Conservation (phyloP, 1,139 yeast species). For the Taphrina confusa region DNA sequence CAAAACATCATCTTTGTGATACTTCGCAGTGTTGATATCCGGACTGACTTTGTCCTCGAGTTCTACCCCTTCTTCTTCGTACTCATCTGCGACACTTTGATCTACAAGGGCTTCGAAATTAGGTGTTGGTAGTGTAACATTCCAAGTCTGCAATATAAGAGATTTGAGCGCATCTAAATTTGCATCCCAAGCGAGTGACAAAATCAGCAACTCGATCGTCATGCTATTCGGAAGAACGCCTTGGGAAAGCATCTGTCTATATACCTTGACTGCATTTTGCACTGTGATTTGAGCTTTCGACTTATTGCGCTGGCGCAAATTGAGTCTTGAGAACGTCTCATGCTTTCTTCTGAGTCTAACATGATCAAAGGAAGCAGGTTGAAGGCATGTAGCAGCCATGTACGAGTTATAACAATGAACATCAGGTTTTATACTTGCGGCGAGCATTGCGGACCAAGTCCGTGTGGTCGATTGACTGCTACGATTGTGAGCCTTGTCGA, state of each 20-base stretch:
- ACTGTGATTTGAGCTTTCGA: constrained; percentile 8
- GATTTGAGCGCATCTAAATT: constrained; percentile 10
- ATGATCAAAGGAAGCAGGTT: constrained; percentile 9
- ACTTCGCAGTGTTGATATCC: neutral
- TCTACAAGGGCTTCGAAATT: neutral
- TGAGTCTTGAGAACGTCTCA: neutral
- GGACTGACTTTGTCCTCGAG: neutral
- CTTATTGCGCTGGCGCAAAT: neutral
- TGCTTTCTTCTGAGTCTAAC: constrained; percentile 1
- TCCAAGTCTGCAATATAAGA: constrained; percentile 23
- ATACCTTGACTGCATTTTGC: constrained; percentile 11
- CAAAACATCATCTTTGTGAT: neutral
- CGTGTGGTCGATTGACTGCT: neutral
- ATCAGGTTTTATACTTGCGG: constrained; percentile 17
- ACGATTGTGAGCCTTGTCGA: neutral
- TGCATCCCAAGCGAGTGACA: constrained; percentile 14
- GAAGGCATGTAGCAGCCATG: constrained; percentile 20
- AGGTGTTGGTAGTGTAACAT: neutral
- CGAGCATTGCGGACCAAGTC: constrained; percentile 17
- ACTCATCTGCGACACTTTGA: constrained; percentile 17
- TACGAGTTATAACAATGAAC: constrained; percentile 25
- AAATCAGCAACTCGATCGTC: constrained; percentile 21
- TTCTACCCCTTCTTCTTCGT: constrained; percentile 19
- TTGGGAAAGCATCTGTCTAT: constrained; percentile 16
- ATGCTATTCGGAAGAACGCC: constrained; percentile 12